Evolutionary conservation across 176 grass and related monocot genomes (phyloP), one percentile per base, ranked within the genome.

Genomic region (Aegilops tauschii): DNA sequence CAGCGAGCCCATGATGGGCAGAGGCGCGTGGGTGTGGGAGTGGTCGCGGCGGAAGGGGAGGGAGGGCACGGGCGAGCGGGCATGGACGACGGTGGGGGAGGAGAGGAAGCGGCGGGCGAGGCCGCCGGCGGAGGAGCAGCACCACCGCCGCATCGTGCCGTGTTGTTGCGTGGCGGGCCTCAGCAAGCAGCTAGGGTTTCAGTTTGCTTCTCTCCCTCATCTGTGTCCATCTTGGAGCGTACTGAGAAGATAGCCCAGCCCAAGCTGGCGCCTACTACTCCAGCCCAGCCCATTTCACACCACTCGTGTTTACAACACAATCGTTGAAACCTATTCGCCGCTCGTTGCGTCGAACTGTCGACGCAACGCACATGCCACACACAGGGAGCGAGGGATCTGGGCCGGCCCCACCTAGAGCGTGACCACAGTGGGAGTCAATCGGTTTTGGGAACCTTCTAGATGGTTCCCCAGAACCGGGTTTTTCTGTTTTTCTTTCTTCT

Each of bases 121-220:
- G 84, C 84, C 88, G 68, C 64, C 76, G 73, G 69, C 87, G 86
- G 83, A 67, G 34, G 82, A 82, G 83, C 61, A 65, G n/a, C 95
- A 89, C 88, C 92, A 86, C 89, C 88, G 86, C 84, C 90, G 95
- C 95, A 97, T 94, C 83, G 71, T 82, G 47, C 27, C 27, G 23
- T n/a, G 65, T 16, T 58, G 8, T 37, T 69, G 78, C 28, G 69
- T 66, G 61, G 74, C 74, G 74, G 74, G 74, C 74, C 74, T 77
- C 74, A 32, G 47, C 47, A 18, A 49, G 30, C 54, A 56, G 83
- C 65, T 86, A 86, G 88, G 88, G 70, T 82, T 85, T 50, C 40
- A 37, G n/a, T 76, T 30, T 76, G 73, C 27, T 18, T 52, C 27
- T 76, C 45, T 18, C 27, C n/a, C 20, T 54, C 50, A 74, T 74